phyloP scores from a whole-genome alignment of 306 rosid genomes.

The Quercus engelmannii region DNA sequence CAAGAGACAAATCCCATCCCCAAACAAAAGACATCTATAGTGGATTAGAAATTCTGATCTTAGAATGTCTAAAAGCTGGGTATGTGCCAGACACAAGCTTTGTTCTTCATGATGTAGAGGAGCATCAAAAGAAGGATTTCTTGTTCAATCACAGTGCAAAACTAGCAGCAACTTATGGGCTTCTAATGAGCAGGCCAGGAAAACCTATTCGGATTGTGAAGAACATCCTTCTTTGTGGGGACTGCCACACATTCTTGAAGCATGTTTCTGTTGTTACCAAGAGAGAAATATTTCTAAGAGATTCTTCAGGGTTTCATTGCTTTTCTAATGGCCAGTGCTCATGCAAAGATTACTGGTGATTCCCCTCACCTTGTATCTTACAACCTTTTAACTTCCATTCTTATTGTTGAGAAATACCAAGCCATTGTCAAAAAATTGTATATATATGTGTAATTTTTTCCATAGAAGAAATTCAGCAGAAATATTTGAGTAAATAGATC shows the following conservation, averaged over 20 bases:
- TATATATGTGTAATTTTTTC: background rate
- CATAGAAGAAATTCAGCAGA: background rate
- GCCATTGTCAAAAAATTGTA: background rate
- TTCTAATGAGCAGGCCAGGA: constrained; percentile 58
- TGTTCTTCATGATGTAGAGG: constrained; percentile 88
- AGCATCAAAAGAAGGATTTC: constrained; percentile 66
- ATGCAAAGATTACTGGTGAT: constrained; percentile 70
- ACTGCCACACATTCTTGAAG: constrained; percentile 80
- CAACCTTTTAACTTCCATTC: background rate
- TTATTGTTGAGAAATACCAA: background rate
- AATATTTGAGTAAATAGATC: background rate
- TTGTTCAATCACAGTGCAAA: constrained; percentile 70
- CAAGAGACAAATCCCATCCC: constrained; percentile 76
- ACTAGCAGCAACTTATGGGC: constrained; percentile 72
- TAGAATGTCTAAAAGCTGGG: constrained; percentile 77
- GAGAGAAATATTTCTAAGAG: constrained; percentile 65
- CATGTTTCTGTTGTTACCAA: constrained; percentile 57
- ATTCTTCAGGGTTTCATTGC: constrained; percentile 82
- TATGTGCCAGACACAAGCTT: constrained; percentile 76
- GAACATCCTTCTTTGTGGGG: constrained; percentile 80
- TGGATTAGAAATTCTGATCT: constrained; percentile 69
- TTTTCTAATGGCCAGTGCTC: constrained; percentile 78
- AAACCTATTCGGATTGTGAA: constrained; percentile 67
- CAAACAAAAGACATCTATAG: constrained; percentile 71
- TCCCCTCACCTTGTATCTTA: background rate